Conservation (phyloP, 352 stramenopile species). For the Phytophthora pluvialis region DNA sequence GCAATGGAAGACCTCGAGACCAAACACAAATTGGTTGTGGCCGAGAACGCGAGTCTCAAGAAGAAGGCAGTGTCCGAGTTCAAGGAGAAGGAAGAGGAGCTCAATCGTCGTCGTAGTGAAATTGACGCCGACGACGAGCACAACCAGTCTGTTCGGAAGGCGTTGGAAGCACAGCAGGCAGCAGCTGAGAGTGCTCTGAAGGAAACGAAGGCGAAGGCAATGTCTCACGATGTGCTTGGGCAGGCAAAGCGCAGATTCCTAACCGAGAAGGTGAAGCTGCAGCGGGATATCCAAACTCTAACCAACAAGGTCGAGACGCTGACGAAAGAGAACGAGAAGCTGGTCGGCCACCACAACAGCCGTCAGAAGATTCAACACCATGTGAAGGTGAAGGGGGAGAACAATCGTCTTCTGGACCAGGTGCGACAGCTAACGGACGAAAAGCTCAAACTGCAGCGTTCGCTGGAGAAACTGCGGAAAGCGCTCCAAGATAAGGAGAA, state of each 20-base stretch:
- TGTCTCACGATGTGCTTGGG: slow-evolving; percentile 30
- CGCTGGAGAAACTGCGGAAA: slow-evolving; percentile 52
- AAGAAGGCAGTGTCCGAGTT: slow-evolving; percentile 28
- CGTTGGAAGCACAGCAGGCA: slow-evolving; percentile 35
- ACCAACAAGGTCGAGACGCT: slow-evolving; percentile 52
- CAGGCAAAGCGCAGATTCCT: slow-evolving; percentile 51
- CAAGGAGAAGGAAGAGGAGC: slow-evolving; percentile 34
- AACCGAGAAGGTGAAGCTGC: slow-evolving; percentile 63
- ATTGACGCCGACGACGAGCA: slow-evolving; percentile 30
- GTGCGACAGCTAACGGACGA: slow-evolving; percentile 71
- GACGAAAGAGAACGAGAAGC: slow-evolving; percentile 73
- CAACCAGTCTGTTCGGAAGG: slow-evolving; percentile 27
- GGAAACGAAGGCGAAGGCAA: slow-evolving; percentile 36
- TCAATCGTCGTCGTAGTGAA: slow-evolving; percentile 29
- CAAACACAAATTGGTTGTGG: slow-evolving; percentile 35
- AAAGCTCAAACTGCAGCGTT: slow-evolving; percentile 59
- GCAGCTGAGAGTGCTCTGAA: slow-evolving; percentile 34
- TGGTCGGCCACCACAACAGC: slow-evolving; percentile 81
- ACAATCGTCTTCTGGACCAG: slow-evolving; percentile 78
- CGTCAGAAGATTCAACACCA: slow-evolving; percentile 88
- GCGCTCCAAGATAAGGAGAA: slow-evolving; percentile 61
- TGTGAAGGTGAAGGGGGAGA: slow-evolving; percentile 83
- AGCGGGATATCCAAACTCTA: slow-evolving; percentile 42
- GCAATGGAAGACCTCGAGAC: slow-evolving; percentile 25
- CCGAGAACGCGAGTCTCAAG: slow-evolving; percentile 35